Base-by-base conservation (phyloP, 2,329 filamentous ascomycete genomes). In the Camptophora hylomeconis region DNA sequence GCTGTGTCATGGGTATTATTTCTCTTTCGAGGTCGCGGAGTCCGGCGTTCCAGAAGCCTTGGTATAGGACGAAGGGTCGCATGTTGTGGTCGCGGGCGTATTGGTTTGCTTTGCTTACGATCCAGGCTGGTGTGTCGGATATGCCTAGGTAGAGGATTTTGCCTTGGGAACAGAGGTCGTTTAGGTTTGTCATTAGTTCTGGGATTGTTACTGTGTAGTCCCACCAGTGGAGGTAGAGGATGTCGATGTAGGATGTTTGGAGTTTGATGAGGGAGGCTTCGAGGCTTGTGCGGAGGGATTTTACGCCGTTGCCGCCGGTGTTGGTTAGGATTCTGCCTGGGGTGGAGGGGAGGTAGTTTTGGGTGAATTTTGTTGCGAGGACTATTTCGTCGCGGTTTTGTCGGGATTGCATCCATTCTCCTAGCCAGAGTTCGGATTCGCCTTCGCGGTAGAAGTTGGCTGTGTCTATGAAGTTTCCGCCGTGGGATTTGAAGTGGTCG, bases 1-100 rank as follows among this genome's bases (percentile, higher is more conserved):
- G 58, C 20, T 59, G 59, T 20, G 54, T 60, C 75, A 80, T 80
- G 22, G 72, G 72, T 19, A 80, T 61, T 41, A 78, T 73, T n/a
- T 78, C 74, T 14, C 72, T 62, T 54, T 78, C 74, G 28, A 79
- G 68, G 48, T 82, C 77, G 14, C 78, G 67, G 26, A 69, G 60
- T 1, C 57, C 61, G 11, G 65, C 61, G 13, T 57, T 68, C 72
- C 74, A 81, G 7, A 54, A 57, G 7, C 76, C 76, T 51, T 78
- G 73, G 50, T 79, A 80, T 17, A 80, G 67, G 19, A 60, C 67
- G 55, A 84, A 84, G 20, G 67, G 73, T 2, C 72, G 69, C 16
- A 82, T 61, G n/a, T 74, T 75, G 38, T 82, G 69, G 38, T 70
- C 65, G 22, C 74, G 67, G 5, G 80, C 80, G 45, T 83, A 52